phyloP scores from a whole-genome alignment of 345 rosid genomes.

The Linum tenue region DNA sequence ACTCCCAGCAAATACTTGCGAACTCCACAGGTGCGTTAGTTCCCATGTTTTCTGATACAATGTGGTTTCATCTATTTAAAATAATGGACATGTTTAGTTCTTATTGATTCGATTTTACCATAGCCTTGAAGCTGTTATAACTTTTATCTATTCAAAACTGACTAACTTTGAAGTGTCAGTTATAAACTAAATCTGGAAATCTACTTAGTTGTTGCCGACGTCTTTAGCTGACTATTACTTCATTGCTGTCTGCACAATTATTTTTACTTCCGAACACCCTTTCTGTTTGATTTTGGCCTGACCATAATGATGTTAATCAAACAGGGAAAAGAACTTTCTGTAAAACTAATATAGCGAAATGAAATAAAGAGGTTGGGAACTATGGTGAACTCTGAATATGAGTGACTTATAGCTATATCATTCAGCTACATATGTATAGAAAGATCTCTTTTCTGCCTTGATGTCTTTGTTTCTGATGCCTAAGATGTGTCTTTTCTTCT shows the following conservation, averaged over 20 bases:
- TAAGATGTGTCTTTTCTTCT: no score
- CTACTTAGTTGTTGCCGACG: background rate
- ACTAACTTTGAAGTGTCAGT: background rate
- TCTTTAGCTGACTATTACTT: background rate
- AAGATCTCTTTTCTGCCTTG: background rate
- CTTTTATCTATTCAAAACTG: no score
- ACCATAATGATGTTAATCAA: background rate
- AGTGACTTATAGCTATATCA: background rate
- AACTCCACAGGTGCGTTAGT: no score
- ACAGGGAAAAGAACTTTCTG: background rate
- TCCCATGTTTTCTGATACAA: no score
- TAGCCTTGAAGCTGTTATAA: no score
- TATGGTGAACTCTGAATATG: no score
- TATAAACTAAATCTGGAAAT: background rate
- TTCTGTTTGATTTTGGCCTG: background rate
- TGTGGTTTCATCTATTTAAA: no score
- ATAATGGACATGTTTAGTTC: no score
- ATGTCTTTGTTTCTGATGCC: background rate
- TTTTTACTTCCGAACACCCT: background rate
- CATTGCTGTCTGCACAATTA: background rate
- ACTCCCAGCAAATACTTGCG: no score
- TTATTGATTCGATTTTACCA: no score
- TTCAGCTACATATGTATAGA: background rate
- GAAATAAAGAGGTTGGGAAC: slow-evolving; percentile 3
- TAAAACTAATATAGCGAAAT: background rate